phyloP scores from a whole-genome alignment of 306 rosid genomes.

The Ziziphus jujuba region DNA sequence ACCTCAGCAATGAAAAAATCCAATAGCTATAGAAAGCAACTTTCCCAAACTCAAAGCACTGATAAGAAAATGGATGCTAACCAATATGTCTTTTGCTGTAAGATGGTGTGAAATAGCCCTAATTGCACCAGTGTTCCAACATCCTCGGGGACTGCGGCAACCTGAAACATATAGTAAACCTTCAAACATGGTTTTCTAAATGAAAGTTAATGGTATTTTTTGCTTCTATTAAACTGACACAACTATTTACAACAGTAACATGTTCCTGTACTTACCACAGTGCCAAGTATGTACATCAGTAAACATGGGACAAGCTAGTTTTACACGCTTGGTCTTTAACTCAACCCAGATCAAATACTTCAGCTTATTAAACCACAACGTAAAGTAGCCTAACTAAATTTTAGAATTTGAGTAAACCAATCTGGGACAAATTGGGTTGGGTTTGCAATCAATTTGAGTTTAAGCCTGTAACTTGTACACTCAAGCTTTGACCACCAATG shows the following conservation, averaged over 20 bases:
- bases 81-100: constrained; percentile 89
- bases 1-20: constrained; percentile 54
- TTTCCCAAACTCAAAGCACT: constrained; percentile 12
- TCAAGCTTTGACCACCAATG: no score
- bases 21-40: constrained; percentile 20
- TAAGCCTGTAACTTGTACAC: no score
- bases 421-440: no score
- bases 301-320: no score
- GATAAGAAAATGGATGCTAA: constrained; percentile 22
- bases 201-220: neutral
- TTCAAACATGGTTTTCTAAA: constrained; percentile 16
- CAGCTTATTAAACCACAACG: no score
- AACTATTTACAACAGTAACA: neutral
- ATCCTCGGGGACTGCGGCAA: constrained; percentile 92
- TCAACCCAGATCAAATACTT: no score
- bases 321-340: no score
- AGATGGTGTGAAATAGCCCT: constrained; percentile 81
- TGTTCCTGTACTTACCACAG: no score
- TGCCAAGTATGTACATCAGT: no score
- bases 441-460: no score
- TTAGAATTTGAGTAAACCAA: no score
- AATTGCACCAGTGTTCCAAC: constrained; percentile 94
- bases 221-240: neutral
- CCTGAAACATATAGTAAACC: constrained; percentile 47
- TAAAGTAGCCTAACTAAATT: no score